Conservation (phyloP, 176 grass and related monocot species). For the Avena sativa region DNA sequence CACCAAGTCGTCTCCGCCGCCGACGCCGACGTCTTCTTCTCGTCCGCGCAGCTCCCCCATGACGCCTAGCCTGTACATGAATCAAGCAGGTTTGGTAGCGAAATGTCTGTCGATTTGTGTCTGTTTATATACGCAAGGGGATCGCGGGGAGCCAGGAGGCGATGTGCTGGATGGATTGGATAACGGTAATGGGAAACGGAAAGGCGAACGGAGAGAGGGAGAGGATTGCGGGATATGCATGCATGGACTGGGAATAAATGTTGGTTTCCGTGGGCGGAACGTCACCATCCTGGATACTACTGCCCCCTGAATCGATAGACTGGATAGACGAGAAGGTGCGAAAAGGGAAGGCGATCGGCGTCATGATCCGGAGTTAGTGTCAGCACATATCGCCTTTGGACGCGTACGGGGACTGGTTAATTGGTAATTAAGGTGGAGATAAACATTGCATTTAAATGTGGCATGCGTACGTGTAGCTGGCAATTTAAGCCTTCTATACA, state of each 20-base stretch:
- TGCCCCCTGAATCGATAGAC: not conserved
- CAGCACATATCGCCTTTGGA: not conserved
- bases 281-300: not conserved
- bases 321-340: not conserved
- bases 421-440: not conserved
- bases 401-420: not conserved
- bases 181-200: not conserved
- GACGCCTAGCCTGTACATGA: not conserved
- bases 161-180: conserved; percentile 30
- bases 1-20: not conserved
- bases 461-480: not conserved
- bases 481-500: no score
- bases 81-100: not conserved
- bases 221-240: conserved; percentile 17
- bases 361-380: not conserved
- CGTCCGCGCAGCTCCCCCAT: not conserved
- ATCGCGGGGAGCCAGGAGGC: not conserved
- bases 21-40: not conserved
- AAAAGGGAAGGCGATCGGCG: conserved; percentile 5
- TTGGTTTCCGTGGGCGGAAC: conserved; percentile 20
- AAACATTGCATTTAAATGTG: not conserved
- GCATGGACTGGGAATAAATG: not conserved
- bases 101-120: not conserved
- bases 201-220: not conserved
- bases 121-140: not conserved